Evolutionary conservation across 1,284 basidiomycete species (phyloP).

Genomic region (Melampsora abietis-canadensis): DNA sequence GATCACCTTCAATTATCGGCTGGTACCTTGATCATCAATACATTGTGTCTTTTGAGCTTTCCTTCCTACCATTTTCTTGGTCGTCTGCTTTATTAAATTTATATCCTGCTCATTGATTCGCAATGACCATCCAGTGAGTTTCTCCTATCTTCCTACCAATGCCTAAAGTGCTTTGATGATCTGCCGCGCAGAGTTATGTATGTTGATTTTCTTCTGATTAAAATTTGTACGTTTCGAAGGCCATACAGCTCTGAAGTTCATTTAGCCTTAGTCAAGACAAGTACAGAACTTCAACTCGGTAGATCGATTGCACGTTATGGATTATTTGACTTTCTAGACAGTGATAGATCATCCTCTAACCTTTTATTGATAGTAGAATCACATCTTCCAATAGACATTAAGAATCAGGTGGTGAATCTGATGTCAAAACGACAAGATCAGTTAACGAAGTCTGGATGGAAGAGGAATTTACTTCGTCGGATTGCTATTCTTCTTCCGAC

Average conservation of each 20-base stretch:
- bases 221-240: background rate
- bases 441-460: background rate
- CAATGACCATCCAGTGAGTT: too few relatives aligned
- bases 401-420: background rate
- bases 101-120: too few relatives aligned
- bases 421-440: background rate
- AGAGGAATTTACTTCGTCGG: background rate
- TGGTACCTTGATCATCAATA: too few relatives aligned
- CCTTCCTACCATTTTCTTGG: too few relatives aligned
- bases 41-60: too few relatives aligned
- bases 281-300: constrained; percentile 7
- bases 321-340: constrained; percentile 25
- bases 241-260: background rate
- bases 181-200: too few relatives aligned
- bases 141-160: too few relatives aligned
- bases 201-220: too few relatives aligned
- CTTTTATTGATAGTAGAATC: constrained; percentile 20
- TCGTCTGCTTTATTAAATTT: too few relatives aligned
- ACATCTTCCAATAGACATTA: constrained; percentile 6
- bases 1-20: too few relatives aligned
- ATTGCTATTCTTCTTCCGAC: constrained; percentile 1
- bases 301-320: constrained; percentile 37
- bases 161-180: too few relatives aligned
- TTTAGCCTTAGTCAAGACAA: background rate
- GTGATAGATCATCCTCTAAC: constrained; percentile 15